These are phyloP conservation scores for Papiliotrema nemorosa DNA, from an alignment of 1,284 basidiomycete genomes.

Conservation along the genomic window DNA sequence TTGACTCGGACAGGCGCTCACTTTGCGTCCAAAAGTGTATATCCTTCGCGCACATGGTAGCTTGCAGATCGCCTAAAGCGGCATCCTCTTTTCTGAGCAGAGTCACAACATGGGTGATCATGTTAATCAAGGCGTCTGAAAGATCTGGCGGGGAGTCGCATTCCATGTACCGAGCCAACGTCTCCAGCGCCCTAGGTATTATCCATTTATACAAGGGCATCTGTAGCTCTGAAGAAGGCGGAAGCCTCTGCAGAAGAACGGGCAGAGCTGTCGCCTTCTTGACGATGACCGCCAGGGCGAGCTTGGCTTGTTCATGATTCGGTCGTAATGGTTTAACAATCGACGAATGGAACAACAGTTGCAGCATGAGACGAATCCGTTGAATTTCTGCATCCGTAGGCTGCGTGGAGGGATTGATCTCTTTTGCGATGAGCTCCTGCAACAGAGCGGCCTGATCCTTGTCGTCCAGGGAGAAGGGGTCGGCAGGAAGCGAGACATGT, in stretches of 20 bases:
- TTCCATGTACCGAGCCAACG: constrained; percentile 10
- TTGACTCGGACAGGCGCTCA: no score
- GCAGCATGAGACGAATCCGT: constrained; percentile 31
- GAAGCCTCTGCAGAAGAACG: constrained; percentile 17
- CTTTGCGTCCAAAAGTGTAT: no score
- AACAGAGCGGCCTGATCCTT: constrained; percentile 22
- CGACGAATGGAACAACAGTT: constrained; percentile 25
- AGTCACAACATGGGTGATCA: no score
- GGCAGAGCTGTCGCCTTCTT: constrained; percentile 23
- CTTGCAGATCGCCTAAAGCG: no score
- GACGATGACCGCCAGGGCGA: constrained; percentile 34
- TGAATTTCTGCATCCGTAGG: constrained; percentile 12
- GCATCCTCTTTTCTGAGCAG: no score
- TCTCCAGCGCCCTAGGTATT: constrained; percentile 34
- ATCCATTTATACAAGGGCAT: constrained; percentile 42
- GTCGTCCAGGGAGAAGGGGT: constrained; percentile 1
- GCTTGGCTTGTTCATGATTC: constrained; percentile 19
- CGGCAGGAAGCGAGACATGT: no score
- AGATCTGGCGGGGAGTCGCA: no score
- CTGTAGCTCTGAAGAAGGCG: constrained; percentile 1
- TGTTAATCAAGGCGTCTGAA: no score
- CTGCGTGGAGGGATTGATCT: constrained; percentile 24
- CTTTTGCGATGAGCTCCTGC: constrained; percentile 35
- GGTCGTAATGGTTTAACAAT: constrained; percentile 5
- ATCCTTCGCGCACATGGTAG: no score